Conservation (phyloP, 1,284 basidiomycete species). For the Porogramme epimiltina region DNA sequence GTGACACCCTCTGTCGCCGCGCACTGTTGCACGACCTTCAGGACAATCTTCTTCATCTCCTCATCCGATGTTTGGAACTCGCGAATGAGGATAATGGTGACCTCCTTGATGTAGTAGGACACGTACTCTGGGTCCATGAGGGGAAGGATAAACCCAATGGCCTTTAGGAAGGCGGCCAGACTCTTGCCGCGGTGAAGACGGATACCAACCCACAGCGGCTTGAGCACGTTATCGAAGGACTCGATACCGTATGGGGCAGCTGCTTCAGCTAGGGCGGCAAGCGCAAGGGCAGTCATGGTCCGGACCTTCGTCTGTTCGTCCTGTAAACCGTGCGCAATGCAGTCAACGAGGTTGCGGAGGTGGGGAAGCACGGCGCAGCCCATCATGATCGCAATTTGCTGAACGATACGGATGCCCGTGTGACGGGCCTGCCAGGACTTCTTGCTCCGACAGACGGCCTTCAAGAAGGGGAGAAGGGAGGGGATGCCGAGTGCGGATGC, state of each 20-base stretch:
- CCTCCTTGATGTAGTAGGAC: conserved; percentile 97
- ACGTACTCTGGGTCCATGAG: conserved; percentile 99
- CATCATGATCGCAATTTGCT: conserved; percentile 99
- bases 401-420: conserved; percentile 98
- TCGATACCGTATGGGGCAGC: conserved; percentile 99
- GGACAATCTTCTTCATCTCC: conserved; percentile 99
- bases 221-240: conserved; percentile 97
- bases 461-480: conserved; percentile 95
- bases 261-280: conserved; percentile 97
- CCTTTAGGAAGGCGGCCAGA: conserved; percentile 97
- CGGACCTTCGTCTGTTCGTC: conserved; percentile 99
- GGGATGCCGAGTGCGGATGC: conserved; percentile 98
- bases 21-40: conserved; percentile 99
- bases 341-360: conserved; percentile 94
- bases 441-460: conserved; percentile 97
- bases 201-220: conserved; percentile 98
- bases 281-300: conserved; percentile 96
- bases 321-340: conserved; percentile 92
- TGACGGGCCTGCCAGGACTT: conserved; percentile 99
- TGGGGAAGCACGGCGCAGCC: conserved; percentile 99
- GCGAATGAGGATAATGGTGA: conserved; percentile 96
- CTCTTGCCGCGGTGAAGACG: conserved; percentile 98
- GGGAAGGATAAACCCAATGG: conserved; percentile 99
- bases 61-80: conserved; percentile 99
- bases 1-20: conserved; percentile 97